phyloP scores from a whole-genome alignment of 1,284 basidiomycete genomes.

The Cerioporus squamosus region DNA sequence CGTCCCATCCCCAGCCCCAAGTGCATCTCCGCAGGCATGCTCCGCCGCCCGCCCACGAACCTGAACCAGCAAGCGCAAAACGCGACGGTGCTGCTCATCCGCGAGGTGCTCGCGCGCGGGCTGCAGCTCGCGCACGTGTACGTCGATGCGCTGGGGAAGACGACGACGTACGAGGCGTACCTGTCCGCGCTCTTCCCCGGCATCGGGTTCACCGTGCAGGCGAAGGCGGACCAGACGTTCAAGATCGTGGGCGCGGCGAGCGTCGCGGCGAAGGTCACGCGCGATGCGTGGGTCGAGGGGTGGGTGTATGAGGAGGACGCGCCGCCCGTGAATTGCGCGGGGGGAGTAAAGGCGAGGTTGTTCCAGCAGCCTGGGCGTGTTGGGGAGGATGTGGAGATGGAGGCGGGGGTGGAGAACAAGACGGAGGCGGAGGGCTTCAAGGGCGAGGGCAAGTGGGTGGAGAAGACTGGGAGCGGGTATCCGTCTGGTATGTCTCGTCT shows the following conservation, averaged over 20 bases:
- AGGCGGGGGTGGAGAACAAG: not conserved
- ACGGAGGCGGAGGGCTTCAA: not conserved
- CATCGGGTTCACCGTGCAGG: conserved; percentile 87
- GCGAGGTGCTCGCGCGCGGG: conserved; percentile 79
- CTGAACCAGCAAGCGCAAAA: conserved; percentile 93
- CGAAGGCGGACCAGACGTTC: conserved; percentile 94
- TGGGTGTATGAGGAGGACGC: conserved; percentile 78
- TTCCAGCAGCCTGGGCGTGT: not conserved
- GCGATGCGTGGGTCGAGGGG: conserved; percentile 87
- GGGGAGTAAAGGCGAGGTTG: not conserved
- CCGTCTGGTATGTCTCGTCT: conserved; percentile 67
- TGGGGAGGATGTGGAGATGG: not conserved
- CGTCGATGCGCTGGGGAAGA: conserved; percentile 94
- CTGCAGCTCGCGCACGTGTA: conserved; percentile 87
- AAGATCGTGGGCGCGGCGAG: conserved; percentile 97
- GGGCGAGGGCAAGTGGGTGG: conserved; percentile 39
- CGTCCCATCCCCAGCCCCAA: conserved; percentile 67
- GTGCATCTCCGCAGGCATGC: conserved; percentile 92
- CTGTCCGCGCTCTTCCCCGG: conserved; percentile 82
- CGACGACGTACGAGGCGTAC: conserved; percentile 82
- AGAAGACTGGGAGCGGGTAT: conserved; percentile 79
- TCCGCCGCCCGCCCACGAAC: conserved; percentile 82
- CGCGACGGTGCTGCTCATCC: conserved; percentile 89
- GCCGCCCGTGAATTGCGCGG: not conserved
- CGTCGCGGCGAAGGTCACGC: conserved; percentile 95